Evolutionary conservation across 352 stramenopile species (phyloP).

Genomic region (Phytopythium oedochilum): DNA sequence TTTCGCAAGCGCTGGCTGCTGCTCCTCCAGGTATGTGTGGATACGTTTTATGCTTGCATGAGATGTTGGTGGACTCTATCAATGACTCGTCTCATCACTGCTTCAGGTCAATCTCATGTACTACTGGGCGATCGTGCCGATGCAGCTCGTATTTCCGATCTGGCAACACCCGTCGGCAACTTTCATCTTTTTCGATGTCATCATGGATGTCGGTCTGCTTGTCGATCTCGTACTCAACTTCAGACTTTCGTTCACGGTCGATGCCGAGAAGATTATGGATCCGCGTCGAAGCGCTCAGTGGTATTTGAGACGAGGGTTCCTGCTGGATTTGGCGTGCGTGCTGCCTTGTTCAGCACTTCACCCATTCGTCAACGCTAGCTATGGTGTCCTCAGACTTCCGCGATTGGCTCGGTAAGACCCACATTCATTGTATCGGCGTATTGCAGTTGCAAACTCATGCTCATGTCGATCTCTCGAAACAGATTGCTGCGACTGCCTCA

Average conservation of each 20-base stretch:
- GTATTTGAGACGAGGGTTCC: slow-evolving; percentile 33
- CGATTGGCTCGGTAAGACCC: slow-evolving; percentile 24
- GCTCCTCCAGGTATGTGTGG: slow-evolving; percentile 15
- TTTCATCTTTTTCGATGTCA: slow-evolving; percentile 17
- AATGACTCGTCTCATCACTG: not conserved
- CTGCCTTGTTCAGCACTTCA: slow-evolving; percentile 41
- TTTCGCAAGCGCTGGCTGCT: slow-evolving; percentile 46
- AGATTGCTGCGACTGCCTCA: slow-evolving; percentile 17
- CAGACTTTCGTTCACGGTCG: slow-evolving; percentile 40
- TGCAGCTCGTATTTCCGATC: slow-evolving; percentile 49
- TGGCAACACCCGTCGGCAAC: slow-evolving; percentile 26
- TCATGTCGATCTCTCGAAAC: not conserved
- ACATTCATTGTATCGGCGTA: not conserved
- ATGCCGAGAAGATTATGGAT: slow-evolving; percentile 54
- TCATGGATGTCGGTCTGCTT: slow-evolving; percentile 27
- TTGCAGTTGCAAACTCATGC: not conserved
- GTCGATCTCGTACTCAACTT: slow-evolving; percentile 56
- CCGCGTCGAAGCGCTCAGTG: slow-evolving; percentile 24
- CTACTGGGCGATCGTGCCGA: slow-evolving; percentile 45
- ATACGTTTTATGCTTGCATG: not conserved
- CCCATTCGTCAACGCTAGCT: slow-evolving; percentile 4
- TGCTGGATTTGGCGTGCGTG: slow-evolving; percentile 36
- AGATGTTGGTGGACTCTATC: not conserved
- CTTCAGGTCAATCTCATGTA: slow-evolving; percentile 26
- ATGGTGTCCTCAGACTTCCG: slow-evolving; percentile 30